Conservation (phyloP, 495 filamentous ascomycete genomes). For the Oidiodendron maius region DNA sequence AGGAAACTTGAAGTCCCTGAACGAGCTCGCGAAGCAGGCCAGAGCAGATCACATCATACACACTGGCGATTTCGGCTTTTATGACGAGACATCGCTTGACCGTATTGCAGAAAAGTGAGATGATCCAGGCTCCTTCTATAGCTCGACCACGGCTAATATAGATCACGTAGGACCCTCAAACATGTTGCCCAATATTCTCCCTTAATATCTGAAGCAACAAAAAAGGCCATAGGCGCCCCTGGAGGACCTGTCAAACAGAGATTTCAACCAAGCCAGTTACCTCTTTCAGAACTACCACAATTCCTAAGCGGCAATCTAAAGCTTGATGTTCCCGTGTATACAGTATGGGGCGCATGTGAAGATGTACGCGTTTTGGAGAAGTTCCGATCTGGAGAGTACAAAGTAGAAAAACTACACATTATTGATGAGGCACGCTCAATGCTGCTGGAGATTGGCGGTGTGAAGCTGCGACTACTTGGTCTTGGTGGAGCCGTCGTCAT, state of each 20-base stretch:
- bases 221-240: conserved; percentile 65
- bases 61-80: conserved; percentile 99
- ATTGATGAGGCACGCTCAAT: conserved; percentile 97
- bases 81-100: conserved; percentile 91
- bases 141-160: too few relatives aligned
- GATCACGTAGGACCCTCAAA: conserved; percentile 71
- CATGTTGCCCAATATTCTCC: conserved; percentile 99
- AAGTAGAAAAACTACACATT: conserved; percentile 93
- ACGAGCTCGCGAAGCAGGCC: conserved; percentile 90
- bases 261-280: conserved; percentile 71
- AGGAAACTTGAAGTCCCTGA: conserved; percentile 95
- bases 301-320: conserved; percentile 85
- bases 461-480: conserved; percentile 92
- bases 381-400: conserved; percentile 97
- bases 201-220: conserved; percentile 77
- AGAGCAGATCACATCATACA: conserved; percentile 95
- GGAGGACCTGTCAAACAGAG: conserved; percentile 75
- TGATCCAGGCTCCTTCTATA: neutral
- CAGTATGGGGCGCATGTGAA: conserved; percentile 98
- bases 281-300: conserved; percentile 88
- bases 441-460: conserved; percentile 86
- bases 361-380: conserved; percentile 97
- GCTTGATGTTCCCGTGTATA: conserved; percentile 94
- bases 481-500: conserved; percentile 97
- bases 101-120: conserved; percentile 98